Evolutionary conservation across 345 rosid species (phyloP).

Genomic region (Brassica incana): DNA sequence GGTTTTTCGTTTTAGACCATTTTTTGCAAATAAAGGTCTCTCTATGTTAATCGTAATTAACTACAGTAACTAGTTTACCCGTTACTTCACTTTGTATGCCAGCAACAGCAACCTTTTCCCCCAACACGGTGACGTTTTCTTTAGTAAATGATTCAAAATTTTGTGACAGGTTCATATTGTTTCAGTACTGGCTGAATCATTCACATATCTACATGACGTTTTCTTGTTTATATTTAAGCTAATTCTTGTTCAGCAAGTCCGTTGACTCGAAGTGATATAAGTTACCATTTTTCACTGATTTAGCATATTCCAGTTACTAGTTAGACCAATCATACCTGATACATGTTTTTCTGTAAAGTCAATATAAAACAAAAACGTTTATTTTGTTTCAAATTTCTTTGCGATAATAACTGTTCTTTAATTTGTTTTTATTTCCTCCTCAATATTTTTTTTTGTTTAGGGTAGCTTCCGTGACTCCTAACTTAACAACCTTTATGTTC

Average conservation of each 20-base stretch:
- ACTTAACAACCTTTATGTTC: constrained; percentile 34
- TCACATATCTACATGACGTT: no score
- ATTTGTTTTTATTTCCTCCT: background rate
- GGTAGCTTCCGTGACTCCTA: background rate
- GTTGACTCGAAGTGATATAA: background rate
- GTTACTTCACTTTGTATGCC: background rate
- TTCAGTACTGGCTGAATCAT: no score
- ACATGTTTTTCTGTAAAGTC: background rate
- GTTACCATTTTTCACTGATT: background rate
- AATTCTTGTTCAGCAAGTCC: no score
- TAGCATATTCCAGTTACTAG: background rate
- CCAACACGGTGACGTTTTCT: no score
- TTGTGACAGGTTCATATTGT: no score
- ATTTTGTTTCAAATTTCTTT: background rate
- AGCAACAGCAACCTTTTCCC: no score
- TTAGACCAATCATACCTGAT: background rate
- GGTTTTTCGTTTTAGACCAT: constrained; percentile 15
- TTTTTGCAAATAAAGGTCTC: background rate
- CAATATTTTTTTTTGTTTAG: background rate
- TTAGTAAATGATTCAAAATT: no score
- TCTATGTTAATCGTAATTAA: background rate
- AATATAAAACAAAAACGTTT: background rate
- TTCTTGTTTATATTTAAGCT: no score
- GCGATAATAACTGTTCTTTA: background rate
- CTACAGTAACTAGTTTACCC: background rate